Percentiles rank a stretch among this genome's conserved stretches.
Conservation (phyloP, 768 basidiomycete genomes). For the Leucosporidium yakuticum region DNA sequence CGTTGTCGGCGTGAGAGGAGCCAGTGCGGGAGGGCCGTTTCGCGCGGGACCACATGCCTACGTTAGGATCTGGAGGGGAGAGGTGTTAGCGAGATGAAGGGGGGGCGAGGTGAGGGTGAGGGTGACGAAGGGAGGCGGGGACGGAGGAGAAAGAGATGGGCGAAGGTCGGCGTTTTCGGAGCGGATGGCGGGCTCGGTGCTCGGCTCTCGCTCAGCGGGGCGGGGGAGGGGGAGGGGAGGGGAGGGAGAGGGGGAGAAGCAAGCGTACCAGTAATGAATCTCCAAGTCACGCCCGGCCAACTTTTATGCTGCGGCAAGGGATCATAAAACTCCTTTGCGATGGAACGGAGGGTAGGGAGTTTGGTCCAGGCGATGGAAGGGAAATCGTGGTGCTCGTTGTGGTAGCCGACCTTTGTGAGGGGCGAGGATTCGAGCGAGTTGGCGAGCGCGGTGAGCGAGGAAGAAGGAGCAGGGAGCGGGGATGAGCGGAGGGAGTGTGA, state of each 20-base stretch:
- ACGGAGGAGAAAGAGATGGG: no score
- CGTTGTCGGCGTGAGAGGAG: no score
- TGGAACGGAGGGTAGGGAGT: constrained; percentile 67
- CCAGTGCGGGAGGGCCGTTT: not conserved
- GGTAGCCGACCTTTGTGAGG: constrained; percentile 80
- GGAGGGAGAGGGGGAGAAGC: not conserved
- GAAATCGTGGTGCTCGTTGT: constrained; percentile 99
- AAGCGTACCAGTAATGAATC: constrained; percentile 77
- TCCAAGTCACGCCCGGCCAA: constrained; percentile 90
- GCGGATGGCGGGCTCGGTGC: no score
- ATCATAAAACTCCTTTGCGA: constrained; percentile 91
- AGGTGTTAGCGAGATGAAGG: no score
- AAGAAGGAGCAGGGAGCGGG: no score
- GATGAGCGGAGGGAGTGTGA: not conserved
- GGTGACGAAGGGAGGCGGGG: no score
- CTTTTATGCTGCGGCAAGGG: constrained; percentile 75
- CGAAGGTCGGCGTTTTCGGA: no score
- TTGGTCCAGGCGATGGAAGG: constrained; percentile 94
- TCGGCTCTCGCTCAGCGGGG: no score
- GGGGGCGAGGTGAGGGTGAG: not conserved
- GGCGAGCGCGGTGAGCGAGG: not conserved
- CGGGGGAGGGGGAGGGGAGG: not conserved
- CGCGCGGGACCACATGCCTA: constrained; percentile 29
- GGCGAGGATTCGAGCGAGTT: not conserved
- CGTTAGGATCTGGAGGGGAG: constrained; percentile 7